Base-by-base conservation (phyloP, 2,329 filamentous ascomycete genomes). In the Fonsecaea monophora region DNA sequence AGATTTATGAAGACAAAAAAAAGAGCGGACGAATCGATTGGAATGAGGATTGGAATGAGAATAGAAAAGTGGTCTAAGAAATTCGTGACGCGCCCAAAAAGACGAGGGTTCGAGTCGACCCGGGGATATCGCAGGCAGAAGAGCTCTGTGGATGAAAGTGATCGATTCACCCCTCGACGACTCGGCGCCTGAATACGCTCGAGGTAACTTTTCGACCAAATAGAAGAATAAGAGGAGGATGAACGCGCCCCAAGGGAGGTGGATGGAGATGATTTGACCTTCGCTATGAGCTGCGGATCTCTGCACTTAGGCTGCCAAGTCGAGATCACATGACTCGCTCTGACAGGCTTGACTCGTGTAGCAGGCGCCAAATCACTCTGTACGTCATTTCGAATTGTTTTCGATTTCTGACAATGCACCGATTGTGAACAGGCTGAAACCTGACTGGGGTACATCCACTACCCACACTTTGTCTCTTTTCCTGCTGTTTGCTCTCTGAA, bases 61-160 rank as follows among this genome's bases (percentile, higher is more conserved):
- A 60, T 57, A 32, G 34, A 68, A 53, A 21, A 30, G 42, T 58
- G 56, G 50, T 50, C 40, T 40, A 50, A 45, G 56, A 63, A 65
- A 59, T 62, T 66, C 63, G 66, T 67, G 68, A 69, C 68, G 68
- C 68, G 68, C 68, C 53, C 50, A 42, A 18, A 50, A 18, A 58
- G 62, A 55, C 7, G 53, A 55, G n/a, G n/a, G 42, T 35, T 45
- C 48, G 54, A 63, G 55, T 53, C 55, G 48, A 53, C 12, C 35
- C 10, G 38, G 37, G 6, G 18, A 37, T 34, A 48, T 21, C 42
- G 34, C 58, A 68, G 66, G 60, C 66, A 63, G 60, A 63, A 38
- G 32, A 58, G 63, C 40, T 62, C 32, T 30, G 18, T 42, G 66
- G 59, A 53, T 42, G 30, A 35, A 54, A 32, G 42, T 62, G 42